Conservation (phyloP, 345 rosid species). For the Corchorus olitorius region DNA sequence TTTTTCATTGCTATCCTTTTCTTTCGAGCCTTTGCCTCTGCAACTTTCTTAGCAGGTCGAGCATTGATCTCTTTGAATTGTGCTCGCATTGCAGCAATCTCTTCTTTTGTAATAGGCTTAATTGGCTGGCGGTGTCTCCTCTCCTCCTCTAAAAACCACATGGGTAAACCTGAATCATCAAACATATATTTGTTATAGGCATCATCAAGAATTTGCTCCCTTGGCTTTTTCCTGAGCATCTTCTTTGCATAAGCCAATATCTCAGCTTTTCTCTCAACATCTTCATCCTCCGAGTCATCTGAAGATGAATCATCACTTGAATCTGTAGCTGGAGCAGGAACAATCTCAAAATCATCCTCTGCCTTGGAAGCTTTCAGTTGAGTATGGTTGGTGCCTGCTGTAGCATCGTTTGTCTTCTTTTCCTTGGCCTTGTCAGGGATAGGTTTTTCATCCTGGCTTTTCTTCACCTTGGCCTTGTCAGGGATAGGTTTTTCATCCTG, state of each 20-base stretch:
- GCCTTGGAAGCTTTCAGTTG: conserved; percentile 34
- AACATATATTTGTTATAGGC: conserved; percentile 83
- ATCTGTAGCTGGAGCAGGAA: conserved; percentile 75
- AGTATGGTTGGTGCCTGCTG: conserved; percentile 20
- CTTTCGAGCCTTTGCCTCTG: conserved; percentile 90
- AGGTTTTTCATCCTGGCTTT: not conserved
- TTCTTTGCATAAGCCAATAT: conserved; percentile 87
- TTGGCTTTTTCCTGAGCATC: conserved; percentile 87
- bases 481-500: not conserved
- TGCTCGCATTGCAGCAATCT: conserved; percentile 82
- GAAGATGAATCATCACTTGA: conserved; percentile 80
- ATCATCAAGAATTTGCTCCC: conserved; percentile 84
- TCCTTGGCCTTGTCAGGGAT: conserved; percentile 35
- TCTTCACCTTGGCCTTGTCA: conserved; percentile 40
- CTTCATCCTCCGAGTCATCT: conserved; percentile 67
- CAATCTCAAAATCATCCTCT: conserved; percentile 76
- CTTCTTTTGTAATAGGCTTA: conserved; percentile 84
- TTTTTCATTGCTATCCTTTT: conserved; percentile 69
- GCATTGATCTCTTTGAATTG: conserved; percentile 90
- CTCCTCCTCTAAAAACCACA: conserved; percentile 93
- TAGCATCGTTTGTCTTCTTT: conserved; percentile 31
- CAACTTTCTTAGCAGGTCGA: conserved; percentile 95
- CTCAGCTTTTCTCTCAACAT: conserved; percentile 71
- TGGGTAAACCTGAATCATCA: conserved; percentile 69
- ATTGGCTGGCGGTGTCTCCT: conserved; percentile 70